phyloP scores from a whole-genome alignment of 2,329 filamentous ascomycete genomes.

The Diaporthe sp. region DNA sequence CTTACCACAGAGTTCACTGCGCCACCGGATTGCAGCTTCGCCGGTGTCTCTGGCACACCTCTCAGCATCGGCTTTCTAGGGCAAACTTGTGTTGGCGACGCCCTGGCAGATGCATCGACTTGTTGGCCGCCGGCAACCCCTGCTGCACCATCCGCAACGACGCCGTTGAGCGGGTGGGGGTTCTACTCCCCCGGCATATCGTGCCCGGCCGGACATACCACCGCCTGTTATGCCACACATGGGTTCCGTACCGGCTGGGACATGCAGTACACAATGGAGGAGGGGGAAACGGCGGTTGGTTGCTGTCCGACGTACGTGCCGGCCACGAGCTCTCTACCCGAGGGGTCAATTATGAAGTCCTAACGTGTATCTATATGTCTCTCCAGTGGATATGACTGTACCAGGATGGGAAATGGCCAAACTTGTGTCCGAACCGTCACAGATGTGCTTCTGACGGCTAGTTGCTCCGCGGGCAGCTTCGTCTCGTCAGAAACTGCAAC shows the following conservation, averaged over 20 bases:
- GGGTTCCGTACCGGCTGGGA: not conserved
- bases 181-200: constrained; percentile 1
- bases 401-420: not conserved
- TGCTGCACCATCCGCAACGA: not conserved
- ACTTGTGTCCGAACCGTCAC: not conserved
- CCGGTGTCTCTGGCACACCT: not conserved
- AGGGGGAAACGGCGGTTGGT: constrained; percentile 13
- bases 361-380: not conserved
- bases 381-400: not conserved
- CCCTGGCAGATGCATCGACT: not conserved
- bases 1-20: constrained; percentile 13
- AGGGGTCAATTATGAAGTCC: too few relatives aligned
- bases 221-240: not conserved
- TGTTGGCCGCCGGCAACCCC: not conserved
- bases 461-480: not conserved
- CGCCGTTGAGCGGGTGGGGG: not conserved
- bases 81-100: not conserved
- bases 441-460: not conserved
- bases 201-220: constrained; percentile 1
- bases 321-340: not conserved
- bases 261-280: not conserved
- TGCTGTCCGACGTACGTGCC: constrained; percentile 10
- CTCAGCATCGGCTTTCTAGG: not conserved
- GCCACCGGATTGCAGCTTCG: not conserved
- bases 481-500: not conserved